Evolutionary conservation across 2,329 filamentous ascomycete species (phyloP).

Genomic region (Arthrobotrys pseudoclavata): DNA sequence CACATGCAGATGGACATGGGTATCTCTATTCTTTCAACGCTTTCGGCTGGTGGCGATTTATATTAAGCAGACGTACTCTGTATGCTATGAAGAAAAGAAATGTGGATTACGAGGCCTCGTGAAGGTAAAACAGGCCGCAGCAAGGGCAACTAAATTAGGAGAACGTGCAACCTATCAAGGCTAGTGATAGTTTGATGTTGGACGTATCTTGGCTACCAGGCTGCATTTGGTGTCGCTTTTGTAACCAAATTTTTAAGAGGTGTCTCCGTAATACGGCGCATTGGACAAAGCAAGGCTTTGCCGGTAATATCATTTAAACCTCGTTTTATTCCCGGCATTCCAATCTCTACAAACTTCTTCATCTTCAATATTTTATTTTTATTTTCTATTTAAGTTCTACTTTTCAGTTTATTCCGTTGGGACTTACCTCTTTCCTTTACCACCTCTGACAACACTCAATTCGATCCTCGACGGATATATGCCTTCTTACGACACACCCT

Average conservation of each 20-base stretch:
- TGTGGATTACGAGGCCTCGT: not conserved
- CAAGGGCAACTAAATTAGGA: constrained; percentile 1
- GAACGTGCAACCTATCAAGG: not conserved
- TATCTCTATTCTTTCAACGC: not conserved
- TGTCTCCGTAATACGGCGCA: constrained; percentile 5
- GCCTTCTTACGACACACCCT: not conserved
- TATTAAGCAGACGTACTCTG: not conserved
- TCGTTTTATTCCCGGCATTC: constrained; percentile 8
- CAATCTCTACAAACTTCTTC: constrained; percentile 7
- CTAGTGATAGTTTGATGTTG: not conserved
- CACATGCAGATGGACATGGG: constrained; percentile 2
- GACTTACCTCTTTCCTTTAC: not conserved
- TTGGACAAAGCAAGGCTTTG: not conserved
- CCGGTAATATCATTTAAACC: constrained; percentile 27
- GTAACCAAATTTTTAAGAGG: not conserved
- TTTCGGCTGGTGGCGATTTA: constrained; percentile 28
- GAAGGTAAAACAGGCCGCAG: not conserved
- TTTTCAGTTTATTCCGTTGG: not conserved
- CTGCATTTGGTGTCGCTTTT: constrained; percentile 19
- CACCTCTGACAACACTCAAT: not conserved
- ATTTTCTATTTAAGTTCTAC: not conserved
- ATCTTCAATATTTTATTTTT: not conserved
- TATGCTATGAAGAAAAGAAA: not conserved
- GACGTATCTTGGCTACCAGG: constrained; percentile 19
- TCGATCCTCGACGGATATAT: constrained; percentile 10